These are phyloP conservation scores for Arthrinium puccinioides DNA, from an alignment of 2,329 filamentous ascomycete genomes.

Conservation along the genomic window DNA sequence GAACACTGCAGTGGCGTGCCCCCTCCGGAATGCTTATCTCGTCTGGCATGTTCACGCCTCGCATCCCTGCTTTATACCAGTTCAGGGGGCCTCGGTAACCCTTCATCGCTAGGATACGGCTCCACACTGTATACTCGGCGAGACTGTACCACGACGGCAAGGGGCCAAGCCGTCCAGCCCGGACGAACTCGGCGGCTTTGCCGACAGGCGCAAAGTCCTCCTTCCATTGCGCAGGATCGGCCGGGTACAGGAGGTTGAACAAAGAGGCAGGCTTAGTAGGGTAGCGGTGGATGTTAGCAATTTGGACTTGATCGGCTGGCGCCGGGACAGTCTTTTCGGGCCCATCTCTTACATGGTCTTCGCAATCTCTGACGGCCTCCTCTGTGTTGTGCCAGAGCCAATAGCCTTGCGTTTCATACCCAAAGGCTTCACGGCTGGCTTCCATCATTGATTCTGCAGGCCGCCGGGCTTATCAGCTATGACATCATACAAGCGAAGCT, in stretches of 20 bases:
- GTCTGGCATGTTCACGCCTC: slow-evolving; percentile 6
- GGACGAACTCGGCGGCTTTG: slow-evolving; percentile 2
- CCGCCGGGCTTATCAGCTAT: too few species aligned
- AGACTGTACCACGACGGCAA: slow-evolving; percentile 6
- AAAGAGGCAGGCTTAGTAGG: slow-evolving; percentile 4
- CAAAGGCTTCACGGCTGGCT: slow-evolving; percentile 2
- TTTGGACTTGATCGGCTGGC: too few species aligned
- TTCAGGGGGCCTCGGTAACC: slow-evolving; percentile 5
- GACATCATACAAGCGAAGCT: too few species aligned
- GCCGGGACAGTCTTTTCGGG: too few species aligned
- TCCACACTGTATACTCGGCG: slow-evolving; percentile 4
- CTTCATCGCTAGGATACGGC: slow-evolving; percentile 3
- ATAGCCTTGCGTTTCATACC: slow-evolving; percentile 7
- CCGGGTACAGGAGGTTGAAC: slow-evolving; percentile 6
- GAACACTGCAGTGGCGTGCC: slow-evolving; percentile 2
- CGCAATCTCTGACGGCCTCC: slow-evolving; percentile 6
- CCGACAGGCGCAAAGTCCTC: slow-evolving; percentile 4
- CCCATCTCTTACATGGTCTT: slow-evolving; percentile 7
- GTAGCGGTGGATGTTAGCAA: neutral
- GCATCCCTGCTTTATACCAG: slow-evolving; percentile 6
- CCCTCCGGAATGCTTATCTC: slow-evolving; percentile 1
- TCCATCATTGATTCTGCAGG: neutral
- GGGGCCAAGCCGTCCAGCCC: neutral
- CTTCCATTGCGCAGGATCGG: slow-evolving; percentile 6
- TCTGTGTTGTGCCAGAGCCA: slow-evolving; percentile 8